A percentile compares a stretch with the other conserved stretches of the same genome.
phyloP scores from a whole-genome alignment of 78 protist genomes.

The Tieghemostelium lacteum region DNA sequence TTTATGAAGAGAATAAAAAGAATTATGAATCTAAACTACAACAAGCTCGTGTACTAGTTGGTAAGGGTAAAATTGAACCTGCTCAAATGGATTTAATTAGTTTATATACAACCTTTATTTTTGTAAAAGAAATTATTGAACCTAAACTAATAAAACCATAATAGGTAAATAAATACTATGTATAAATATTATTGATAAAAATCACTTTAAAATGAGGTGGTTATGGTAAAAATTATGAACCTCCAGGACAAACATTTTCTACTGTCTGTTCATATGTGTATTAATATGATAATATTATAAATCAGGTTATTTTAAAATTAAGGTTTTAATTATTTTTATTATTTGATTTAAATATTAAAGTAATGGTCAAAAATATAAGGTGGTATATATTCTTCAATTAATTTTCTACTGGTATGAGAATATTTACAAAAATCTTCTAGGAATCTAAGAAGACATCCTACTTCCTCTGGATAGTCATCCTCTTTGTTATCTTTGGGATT shows the following conservation, averaged over 20 bases:
- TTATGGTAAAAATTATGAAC: neutral
- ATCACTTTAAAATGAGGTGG: too few relatives aligned
- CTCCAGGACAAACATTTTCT: neutral
- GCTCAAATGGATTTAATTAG: conserved; percentile 54
- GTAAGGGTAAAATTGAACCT: conserved; percentile 31
- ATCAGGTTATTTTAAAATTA: neutral
- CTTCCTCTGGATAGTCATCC: conserved; percentile 86
- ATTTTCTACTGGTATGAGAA: conserved; percentile 51
- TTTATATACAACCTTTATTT: conserved; percentile 51
- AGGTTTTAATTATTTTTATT: neutral
- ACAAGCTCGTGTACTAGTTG: conserved; percentile 23
- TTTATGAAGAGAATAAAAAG: conserved; percentile 70
- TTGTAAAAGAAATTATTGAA: conserved; percentile 21
- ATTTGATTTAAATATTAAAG: conserved; percentile 2
- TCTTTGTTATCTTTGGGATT: conserved; percentile 38
- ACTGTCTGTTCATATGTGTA: neutral
- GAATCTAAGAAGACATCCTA: conserved; percentile 66
- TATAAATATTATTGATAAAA: too few relatives aligned
- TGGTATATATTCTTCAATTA: conserved; percentile 80
- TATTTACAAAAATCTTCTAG: conserved; percentile 86
- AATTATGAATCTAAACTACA: conserved; percentile 53
- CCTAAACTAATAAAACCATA: neutral
- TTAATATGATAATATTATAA: neutral
- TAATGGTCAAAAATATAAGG: conserved; percentile 81
- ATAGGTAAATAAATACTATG: too few relatives aligned